Evolutionary conservation across 176 grass and related monocot genomes (phyloP).

Genomic region (Aegilops bicornis): DNA sequence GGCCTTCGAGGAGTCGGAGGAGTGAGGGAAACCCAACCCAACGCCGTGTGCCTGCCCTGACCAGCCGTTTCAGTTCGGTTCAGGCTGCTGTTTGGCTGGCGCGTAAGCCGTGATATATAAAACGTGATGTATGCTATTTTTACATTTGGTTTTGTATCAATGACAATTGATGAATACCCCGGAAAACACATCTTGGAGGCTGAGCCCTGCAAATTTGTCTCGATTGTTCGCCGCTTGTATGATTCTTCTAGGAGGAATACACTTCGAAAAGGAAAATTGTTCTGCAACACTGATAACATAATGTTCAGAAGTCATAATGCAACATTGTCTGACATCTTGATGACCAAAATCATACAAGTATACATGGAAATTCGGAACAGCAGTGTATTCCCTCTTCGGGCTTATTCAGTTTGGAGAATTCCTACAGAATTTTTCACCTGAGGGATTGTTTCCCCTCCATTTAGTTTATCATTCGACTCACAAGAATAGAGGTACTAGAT

Average conservation of each 20-base stretch:
- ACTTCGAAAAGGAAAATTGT: no score
- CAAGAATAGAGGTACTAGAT: no score
- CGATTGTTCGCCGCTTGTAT: not conserved
- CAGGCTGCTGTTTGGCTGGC: not conserved
- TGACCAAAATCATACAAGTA: not conserved
- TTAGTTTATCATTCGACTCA: no score
- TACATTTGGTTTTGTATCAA: slow-evolving; percentile 42
- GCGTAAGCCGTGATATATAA: slow-evolving; percentile 38
- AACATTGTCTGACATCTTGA: not conserved
- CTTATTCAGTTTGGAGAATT: no score
- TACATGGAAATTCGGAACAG: not conserved
- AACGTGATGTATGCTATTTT: slow-evolving; percentile 39
- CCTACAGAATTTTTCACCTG: no score
- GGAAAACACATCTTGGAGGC: slow-evolving; percentile 25
- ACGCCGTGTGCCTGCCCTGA: not conserved
- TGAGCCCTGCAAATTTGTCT: not conserved
- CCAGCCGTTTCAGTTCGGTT: not conserved
- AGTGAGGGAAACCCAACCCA: not conserved
- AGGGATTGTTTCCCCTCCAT: no score
- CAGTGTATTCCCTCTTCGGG: not conserved
- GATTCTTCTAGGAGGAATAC: not conserved
- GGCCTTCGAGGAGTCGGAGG: slow-evolving; percentile 70
- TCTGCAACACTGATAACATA: no score
- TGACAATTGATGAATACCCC: slow-evolving; percentile 35
- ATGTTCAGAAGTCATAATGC: not conserved